Evolutionary conservation across 352 stramenopile genomes (phyloP), one percentile per base, ranked within the genome.

Genomic region (Phytopythium chamaehyphon): DNA sequence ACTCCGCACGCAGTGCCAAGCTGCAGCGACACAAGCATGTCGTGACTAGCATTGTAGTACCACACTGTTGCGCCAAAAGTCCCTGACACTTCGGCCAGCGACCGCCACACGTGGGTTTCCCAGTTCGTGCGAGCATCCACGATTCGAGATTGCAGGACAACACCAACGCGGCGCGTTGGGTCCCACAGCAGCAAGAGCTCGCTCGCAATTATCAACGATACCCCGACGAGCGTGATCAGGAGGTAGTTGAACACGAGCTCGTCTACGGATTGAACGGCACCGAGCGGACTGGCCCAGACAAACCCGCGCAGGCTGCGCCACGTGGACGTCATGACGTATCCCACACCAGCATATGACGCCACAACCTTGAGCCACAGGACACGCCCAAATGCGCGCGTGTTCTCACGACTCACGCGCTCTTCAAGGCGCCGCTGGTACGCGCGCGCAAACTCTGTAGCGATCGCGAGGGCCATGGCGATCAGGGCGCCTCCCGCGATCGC

Each of bases 181-280:
- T 69, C 65, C 51, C 84, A 93, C 15, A 91, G 46, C 21, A 91
- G 61, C 47, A 93, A 55, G 33, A 91, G 53, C 43, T 93, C 76
- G 58, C 83, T 91, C 19, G 77, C 76, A 37, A 93, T 69, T 28
- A 92, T 83, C 11, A 90, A 62, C 35, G 79, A 90, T 8, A 87
- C 62, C 3, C 81, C 79, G 8, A 92, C 75, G 1, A 93, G 69
- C 9, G 74, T 87, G 24, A 84, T 89, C 23, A 91, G 51, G 38
- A 91, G 37, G 44, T 81, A 93, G 42, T 81, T 77, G 42, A 85
- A 79, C 31, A 83, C 77, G 11, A 90, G 52, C 42, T 86, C 73
- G 40, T 87, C 75, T 26, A 86, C 62, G 0, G 66, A 73, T 53
- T 74, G 57, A 7, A 46, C 47, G 22, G 40, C 54, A 28, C 63